Evolutionary conservation across 805 yeast genomes (phyloP), one percentile per base, ranked within the genome.

Genomic region (Metschnikowia dekortorum): DNA sequence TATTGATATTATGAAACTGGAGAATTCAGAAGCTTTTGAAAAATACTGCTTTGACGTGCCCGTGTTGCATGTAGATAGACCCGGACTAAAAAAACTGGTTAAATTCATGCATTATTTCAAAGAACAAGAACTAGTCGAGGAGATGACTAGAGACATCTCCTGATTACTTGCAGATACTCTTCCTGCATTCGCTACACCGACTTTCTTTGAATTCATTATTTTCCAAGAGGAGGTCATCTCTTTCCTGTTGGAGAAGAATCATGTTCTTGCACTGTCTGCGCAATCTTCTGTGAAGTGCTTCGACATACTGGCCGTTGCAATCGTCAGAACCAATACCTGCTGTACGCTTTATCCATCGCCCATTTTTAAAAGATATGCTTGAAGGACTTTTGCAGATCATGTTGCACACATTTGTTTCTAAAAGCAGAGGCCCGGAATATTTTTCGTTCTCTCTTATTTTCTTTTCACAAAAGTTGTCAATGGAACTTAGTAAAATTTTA

Each of bases 21-120:
- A 77, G 47, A 83, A 86, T 59, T 70, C 77, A 44, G 70, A 74
- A 44, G 85, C 89, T 84, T 85, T 83, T 75, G 87, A 85, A 46
- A 73, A 75, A 53, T 87, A 86, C 57, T 81, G 90, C 57, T 85
- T 82, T 62, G 95, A 87, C 61, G 85, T 87, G 6, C 95, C 95
- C 0, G 95, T 87, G 0, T 61, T 87, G 39, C 91, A 87, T 62
- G 72, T 87, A 8, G 84, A 83, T 57, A 70, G 82, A 51, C 68
- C 61, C 1, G 65, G 62, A 6, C 77, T 75, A 46, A 68, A 60
- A 33, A 71, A 76, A 42, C 76, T 83, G 2, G 74, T 77, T 5
- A 83, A 81, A 58, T 81, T 83, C 61, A 85, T 86, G 85, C 92
- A 87, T 65, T 74, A 81, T 48, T 75, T 87, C 50, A 69, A 82